These are phyloP conservation scores for Arthroderma sp. DNA, from an alignment of 2,329 filamentous ascomycete species.

Conservation along the genomic window DNA sequence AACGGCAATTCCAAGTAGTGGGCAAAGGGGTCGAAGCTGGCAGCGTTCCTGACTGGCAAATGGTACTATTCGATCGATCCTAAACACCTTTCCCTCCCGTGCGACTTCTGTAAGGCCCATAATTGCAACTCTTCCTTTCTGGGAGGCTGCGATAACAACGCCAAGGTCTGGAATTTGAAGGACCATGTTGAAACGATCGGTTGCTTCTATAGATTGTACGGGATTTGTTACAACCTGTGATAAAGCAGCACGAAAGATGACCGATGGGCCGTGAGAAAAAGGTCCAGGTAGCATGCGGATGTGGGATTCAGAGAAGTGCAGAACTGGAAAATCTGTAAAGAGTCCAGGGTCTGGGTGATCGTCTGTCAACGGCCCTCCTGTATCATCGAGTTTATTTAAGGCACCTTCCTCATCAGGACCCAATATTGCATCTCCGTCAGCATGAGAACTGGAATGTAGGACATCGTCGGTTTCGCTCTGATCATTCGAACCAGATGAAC, in stretches of 20 bases:
- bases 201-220: conserved; percentile 18
- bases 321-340: conserved; percentile 26
- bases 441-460: neutral
- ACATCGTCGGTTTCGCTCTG: neutral
- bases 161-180: conserved; percentile 48
- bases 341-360: neutral
- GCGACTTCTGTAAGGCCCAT: conserved; percentile 39
- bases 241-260: conserved; percentile 24
- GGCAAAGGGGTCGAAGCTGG: conserved; percentile 32
- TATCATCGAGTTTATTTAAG: neutral
- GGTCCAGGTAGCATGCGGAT: conserved; percentile 29
- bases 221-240: conserved; percentile 21
- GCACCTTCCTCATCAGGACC: too few species aligned
- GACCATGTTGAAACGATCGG: conserved; percentile 46
- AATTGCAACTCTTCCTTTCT: conserved; percentile 45
- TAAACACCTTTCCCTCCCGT: conserved; percentile 34
- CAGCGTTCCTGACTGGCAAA: conserved; percentile 38
- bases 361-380: neutral
- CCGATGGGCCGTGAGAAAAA: conserved; percentile 21
- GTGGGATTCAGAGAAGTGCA: conserved; percentile 32
- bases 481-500: neutral
- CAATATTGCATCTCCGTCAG: neutral
- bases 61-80: conserved; percentile 47
- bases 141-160: conserved; percentile 45
- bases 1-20: conserved; percentile 45